phyloP scores from a whole-genome alignment of 2,329 filamentous ascomycete species.

The Stachybotrys elegans region DNA sequence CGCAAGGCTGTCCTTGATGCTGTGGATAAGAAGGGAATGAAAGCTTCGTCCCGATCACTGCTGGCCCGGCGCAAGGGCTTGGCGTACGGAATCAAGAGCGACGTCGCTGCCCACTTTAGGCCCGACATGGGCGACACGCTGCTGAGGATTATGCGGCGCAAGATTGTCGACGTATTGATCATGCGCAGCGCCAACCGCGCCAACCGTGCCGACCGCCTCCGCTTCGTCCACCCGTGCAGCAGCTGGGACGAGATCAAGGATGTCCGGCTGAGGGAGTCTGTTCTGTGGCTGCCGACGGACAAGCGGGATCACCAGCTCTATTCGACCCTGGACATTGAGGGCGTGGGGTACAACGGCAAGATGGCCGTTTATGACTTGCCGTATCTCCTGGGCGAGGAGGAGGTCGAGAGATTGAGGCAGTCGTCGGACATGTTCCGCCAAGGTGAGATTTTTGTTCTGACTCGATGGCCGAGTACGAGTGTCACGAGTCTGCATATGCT shows the following conservation, averaged over 20 bases:
- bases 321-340: constrained; percentile 38
- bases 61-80: constrained; percentile 20
- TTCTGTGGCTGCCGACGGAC: constrained; percentile 35
- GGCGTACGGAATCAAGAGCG: constrained; percentile 9
- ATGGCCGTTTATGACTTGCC: constrained; percentile 49
- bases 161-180: constrained; percentile 40
- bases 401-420: constrained; percentile 32
- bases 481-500: constrained; percentile 41
- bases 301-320: constrained; percentile 29
- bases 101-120: constrained; percentile 27
- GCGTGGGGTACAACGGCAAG: constrained; percentile 24
- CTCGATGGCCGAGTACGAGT: constrained; percentile 27
- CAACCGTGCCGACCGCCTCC: constrained; percentile 21
- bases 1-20: constrained; percentile 23
- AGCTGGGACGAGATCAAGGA: constrained; percentile 38
- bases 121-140: constrained; percentile 52
- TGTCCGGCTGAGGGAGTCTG: constrained; percentile 35
- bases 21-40: constrained; percentile 12
- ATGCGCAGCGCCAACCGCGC: constrained; percentile 10
- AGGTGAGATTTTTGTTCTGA: constrained; percentile 37
- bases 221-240: constrained; percentile 33
- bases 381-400: constrained; percentile 44
- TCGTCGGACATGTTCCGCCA: constrained; percentile 28
- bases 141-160: constrained; percentile 43
- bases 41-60: constrained; percentile 11